Conservation (phyloP, 805 yeast genomes). For the Lipomyces kockii region DNA sequence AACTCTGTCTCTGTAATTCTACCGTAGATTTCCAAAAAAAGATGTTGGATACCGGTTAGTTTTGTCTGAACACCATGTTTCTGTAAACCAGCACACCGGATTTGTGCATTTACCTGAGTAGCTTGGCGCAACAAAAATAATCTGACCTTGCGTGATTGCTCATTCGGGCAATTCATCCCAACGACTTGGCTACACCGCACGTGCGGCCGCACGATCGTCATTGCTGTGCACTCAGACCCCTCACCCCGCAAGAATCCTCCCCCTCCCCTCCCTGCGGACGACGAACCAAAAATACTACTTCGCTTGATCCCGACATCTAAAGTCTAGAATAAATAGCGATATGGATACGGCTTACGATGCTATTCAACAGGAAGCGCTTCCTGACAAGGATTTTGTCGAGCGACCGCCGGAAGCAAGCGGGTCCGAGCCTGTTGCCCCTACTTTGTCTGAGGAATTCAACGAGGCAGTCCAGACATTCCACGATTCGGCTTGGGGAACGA, state of each 20-base stretch:
- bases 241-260: background rate
- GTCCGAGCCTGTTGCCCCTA: constrained; percentile 8
- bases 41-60: no score
- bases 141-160: background rate
- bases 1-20: no score
- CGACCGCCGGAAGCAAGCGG: constrained; percentile 5
- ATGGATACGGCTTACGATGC: constrained; percentile 37
- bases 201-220: background rate
- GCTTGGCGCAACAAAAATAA: background rate
- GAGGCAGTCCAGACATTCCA: constrained; percentile 34
- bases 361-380: constrained; percentile 30
- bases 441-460: constrained; percentile 32
- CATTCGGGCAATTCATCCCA: background rate
- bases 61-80: no score
- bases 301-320: background rate
- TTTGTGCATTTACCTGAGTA: no score
- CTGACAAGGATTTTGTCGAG: constrained; percentile 10
- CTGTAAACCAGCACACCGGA: no score
- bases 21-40: no score
- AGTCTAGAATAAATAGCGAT: background rate
- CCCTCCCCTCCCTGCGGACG: background rate
- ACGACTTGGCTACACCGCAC: background rate
- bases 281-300: background rate
- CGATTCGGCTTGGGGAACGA: constrained; percentile 35
- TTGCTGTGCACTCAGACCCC: background rate